Conservation (phyloP, 331 rosid genomes). For the Quercus lobata region DNA sequence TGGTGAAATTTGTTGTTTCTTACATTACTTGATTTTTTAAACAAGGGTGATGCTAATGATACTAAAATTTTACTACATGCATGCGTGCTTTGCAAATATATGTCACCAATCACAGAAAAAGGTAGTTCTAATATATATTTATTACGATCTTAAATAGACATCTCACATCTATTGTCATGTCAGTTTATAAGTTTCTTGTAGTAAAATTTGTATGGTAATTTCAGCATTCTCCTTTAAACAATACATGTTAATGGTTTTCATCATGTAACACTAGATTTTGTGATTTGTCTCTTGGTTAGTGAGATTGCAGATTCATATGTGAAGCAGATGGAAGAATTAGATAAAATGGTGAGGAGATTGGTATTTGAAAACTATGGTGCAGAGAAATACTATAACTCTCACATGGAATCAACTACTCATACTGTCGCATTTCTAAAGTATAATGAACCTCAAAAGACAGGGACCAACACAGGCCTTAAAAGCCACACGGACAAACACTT, state of each 20-base stretch:
- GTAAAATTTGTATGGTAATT: no score
- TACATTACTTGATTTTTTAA: no score
- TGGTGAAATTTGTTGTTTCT: no score
- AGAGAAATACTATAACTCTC: slow-evolving; percentile 1
- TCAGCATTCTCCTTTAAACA: no score
- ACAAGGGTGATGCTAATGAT: no score
- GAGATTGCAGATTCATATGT: slow-evolving; percentile 17
- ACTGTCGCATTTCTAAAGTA: neutral
- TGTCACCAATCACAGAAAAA: no score
- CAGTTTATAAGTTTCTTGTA: no score
- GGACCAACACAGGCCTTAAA: neutral
- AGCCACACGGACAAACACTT: neutral
- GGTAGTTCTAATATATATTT: no score
- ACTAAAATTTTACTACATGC: no score
- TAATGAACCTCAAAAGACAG: neutral
- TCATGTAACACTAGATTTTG: neutral
- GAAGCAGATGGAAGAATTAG: slow-evolving; percentile 19
- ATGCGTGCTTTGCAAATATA: no score
- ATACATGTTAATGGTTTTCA: neutral
- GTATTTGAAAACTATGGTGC: slow-evolving; percentile 29
- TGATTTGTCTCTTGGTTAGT: neutral
- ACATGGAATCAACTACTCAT: neutral
- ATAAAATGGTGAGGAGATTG: slow-evolving; percentile 21
- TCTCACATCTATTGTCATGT: no score
- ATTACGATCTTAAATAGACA: no score